Base-by-base conservation (phyloP, 2,329 filamentous ascomycete genomes). In the Stemphylium vesicarium region DNA sequence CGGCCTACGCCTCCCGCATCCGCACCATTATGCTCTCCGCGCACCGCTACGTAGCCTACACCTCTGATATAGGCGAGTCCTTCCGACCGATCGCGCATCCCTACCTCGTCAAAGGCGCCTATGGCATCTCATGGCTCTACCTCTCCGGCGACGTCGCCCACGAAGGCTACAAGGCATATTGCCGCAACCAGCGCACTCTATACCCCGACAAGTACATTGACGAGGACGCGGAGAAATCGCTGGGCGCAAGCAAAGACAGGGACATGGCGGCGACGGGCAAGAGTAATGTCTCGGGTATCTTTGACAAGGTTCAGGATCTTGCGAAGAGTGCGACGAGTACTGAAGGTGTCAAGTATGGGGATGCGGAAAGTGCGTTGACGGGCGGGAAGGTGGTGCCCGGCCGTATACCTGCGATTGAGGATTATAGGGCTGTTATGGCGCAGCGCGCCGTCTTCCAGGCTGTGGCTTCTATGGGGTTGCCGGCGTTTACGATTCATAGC, bases 41-140 rank as follows among this genome's bases (percentile, higher is more conserved):
- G 4, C 95, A 98, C 71, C 88, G 95, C 69, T 99, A 99, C 71
- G 92, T 99, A 43, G 95, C 95, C 52, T 99, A 99, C 75, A 98
- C 95, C 0, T 93, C 89, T 16, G 94, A 98, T 70, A 94, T 99
- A 61, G 95, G 95, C 73, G 95, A 99, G 77, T 96, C 91, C 0
- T 99, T 99, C 78, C 87, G 95, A 2, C 95, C 95, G 0, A 84
- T 99, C 35, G 93, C 94, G 4, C 93, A 97, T 72, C 94, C 92
- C 0, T 87, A 83, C 68, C 78, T 96, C 3, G 89, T 99, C 10
- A 85, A 88, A 55, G 81, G 85, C 42, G 95, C 95, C 5, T 99
- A 99, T 72, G 94, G 86, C 43, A 81, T 99, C 37, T 96, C 91
- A 2, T 98, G 95, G 95, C 82, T 90, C 10, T 99, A 99, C 71